Evolutionary conservation across 2,329 filamentous ascomycete genomes (phyloP), one percentile per base, ranked within the genome.

Genomic region (Sclerotinia trifoliorum): DNA sequence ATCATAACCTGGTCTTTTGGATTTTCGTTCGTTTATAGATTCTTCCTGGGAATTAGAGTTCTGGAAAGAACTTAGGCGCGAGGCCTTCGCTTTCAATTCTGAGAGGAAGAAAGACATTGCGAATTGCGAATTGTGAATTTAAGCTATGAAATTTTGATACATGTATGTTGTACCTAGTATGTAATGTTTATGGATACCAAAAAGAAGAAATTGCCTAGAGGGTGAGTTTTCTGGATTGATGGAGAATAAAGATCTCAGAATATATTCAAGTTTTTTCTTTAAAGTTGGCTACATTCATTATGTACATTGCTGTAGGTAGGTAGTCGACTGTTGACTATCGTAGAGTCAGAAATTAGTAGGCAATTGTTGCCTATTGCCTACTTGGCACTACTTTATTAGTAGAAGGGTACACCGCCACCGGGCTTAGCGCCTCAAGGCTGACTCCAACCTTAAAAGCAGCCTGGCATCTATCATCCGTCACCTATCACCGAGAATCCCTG

Each of bases 391-490:
- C 35, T 8, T 10, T 29, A 19, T 44, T 39, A 42, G 39, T 42
- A 42, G 39, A 42, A 42, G 35, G 24, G 24, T n/a, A 65, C 62
- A 29, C 49, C 55, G 48, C 48, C 48, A 44, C 32, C 24, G 10
- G 62, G 62, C 49, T 65, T 65, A 65, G 49, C 35, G 62, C 39
- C 24, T 32, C 29, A 65, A 44, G 48, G 51, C 49, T 65, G 62
- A 65, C 49, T 65, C 26, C 62, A 32, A 19, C 42, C 46, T 19
- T 42, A 42, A 42, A 42, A 42, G 13, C 13, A 42, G 13, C 39
- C 39, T 15, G 39, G 39, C 35, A 39, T 11, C 35, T 11, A 39
- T 39, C 35, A 11, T 13, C 35, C 6, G 11, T 39, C 39, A 42
- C 39, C 39, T 42, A 60, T 44, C 32, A 19, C 58, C 58, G 10